phyloP scores from a whole-genome alignment of 805 yeast species.

The Debaryomyces hansenii region DNA sequence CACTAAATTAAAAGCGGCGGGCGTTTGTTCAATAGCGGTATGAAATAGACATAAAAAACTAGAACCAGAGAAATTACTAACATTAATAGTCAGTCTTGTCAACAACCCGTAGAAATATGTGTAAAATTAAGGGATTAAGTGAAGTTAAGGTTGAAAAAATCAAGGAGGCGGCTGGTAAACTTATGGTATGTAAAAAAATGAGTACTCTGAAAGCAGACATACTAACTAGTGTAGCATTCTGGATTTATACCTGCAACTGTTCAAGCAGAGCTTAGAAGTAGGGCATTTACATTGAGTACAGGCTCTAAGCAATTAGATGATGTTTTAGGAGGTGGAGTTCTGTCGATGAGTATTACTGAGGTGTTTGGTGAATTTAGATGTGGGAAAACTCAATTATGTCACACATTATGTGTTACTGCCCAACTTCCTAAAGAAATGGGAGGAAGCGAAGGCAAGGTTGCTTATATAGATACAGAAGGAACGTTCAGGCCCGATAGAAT shows the following conservation, averaged over 20 bases:
- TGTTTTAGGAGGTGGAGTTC: slow-evolving; percentile 16
- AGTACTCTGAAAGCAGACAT: not conserved
- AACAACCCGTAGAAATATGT: slow-evolving; percentile 12
- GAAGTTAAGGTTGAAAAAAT: slow-evolving; percentile 15
- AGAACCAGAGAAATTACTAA: slow-evolving; percentile 2
- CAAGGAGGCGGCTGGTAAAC: slow-evolving; percentile 14
- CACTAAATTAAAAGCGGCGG: slow-evolving; percentile 12
- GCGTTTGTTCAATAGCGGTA: slow-evolving; percentile 15
- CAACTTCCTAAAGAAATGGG: slow-evolving; percentile 16
- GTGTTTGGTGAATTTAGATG: slow-evolving; percentile 19
- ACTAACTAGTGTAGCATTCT: slow-evolving; percentile 8
- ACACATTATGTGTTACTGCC: slow-evolving; percentile 15
- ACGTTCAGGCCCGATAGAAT: slow-evolving; percentile 18
- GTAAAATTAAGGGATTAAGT: slow-evolving; percentile 16
- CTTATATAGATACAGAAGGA: slow-evolving; percentile 17
- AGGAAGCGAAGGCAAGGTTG: slow-evolving; percentile 18
- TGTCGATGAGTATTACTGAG: slow-evolving; percentile 16
- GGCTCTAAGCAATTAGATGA: slow-evolving; percentile 16
- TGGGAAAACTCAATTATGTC: slow-evolving; percentile 18
- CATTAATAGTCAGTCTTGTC: slow-evolving; percentile 13
- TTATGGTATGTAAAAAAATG: slow-evolving; percentile 11
- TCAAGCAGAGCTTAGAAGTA: slow-evolving; percentile 13
- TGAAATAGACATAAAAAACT: not conserved
- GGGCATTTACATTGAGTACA: slow-evolving; percentile 9
- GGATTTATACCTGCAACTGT: slow-evolving; percentile 15